Base-by-base conservation (phyloP, 78 protist species). In the Speleostelium caveatum region DNA sequence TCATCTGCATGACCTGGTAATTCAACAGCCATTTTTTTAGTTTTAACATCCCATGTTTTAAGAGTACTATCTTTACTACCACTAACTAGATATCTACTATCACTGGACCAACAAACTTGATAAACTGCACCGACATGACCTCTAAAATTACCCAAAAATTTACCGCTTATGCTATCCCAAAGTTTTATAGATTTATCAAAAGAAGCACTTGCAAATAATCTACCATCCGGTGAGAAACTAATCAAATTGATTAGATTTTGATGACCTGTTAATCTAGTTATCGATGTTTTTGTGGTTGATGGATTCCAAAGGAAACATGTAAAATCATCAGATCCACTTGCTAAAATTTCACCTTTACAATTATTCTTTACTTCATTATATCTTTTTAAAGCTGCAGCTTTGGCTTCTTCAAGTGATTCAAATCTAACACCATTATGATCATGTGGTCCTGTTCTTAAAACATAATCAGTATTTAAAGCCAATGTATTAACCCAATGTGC, bases 1-100 rank as follows among this genome's bases (percentile, higher is more conserved):
- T 95, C 86, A 92, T 98, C 99, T 0, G 97, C 95, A 86, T 99
- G 99, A 30, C 99, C 99, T 8, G 99, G 99, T 32, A 99, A 93
- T 38, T 99, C 99, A 10, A 56, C 7, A 71, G 80, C 72, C 45
- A 91, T 87, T 91, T 93, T 91, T 65, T 92, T 85, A 19, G 75
- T 94, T 38, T 56, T 73, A 58, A 79, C 36, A 51, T 93, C 94
- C 98, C 97, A 96, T 56, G 95, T 80, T 92, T 98, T 98, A 33
- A 97, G 61, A 24, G 99, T 99, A 26, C 98, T 86, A 89, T 99
- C 99, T 63, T 95, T 94, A 35, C 96, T 86, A 24, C 96, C 97
- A 26, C 86, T 36, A 24, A 96, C 97, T 17, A 99, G 62, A 74
- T 98, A 72, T 32, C 99, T 87, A 38, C 93, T 59, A 79, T 98